Conservation (phyloP, 495 filamentous ascomycete genomes). For the Extremus antarcticus region DNA sequence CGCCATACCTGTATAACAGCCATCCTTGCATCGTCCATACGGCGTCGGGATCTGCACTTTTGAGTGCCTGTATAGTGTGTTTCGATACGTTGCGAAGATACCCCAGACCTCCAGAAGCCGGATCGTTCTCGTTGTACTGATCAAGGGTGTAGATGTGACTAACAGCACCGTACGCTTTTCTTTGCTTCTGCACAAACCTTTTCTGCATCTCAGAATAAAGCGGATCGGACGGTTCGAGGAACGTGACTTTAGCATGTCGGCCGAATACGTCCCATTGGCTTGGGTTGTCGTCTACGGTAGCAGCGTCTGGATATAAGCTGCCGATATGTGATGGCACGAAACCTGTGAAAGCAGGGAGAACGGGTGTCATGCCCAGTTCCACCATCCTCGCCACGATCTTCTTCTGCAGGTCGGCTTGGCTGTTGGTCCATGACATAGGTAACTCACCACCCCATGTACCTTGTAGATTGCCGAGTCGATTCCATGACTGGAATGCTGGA, state of each 20-base stretch:
- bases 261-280: constrained; percentile 39
- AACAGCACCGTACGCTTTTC: constrained; percentile 39
- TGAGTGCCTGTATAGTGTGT: constrained; percentile 38
- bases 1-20: constrained; percentile 36
- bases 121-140: constrained; percentile 39
- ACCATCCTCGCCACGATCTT: constrained; percentile 41
- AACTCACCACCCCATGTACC: constrained; percentile 33
- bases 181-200: constrained; percentile 40
- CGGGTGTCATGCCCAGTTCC: constrained; percentile 42
- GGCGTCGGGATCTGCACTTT: constrained; percentile 38
- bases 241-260: constrained; percentile 39
- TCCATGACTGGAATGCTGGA: constrained; percentile 46
- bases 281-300: constrained; percentile 37
- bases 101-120: constrained; percentile 36
- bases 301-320: constrained; percentile 34
- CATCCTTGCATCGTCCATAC: constrained; percentile 49
- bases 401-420: constrained; percentile 38
- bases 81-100: constrained; percentile 39
- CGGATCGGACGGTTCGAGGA: constrained; percentile 40
- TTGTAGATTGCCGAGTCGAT: constrained; percentile 46
- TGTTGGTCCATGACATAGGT: constrained; percentile 37
- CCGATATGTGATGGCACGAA: constrained; percentile 37
- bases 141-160: constrained; percentile 39
- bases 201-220: constrained; percentile 37
- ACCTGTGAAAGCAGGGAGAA: constrained; percentile 33